Base-by-base conservation (phyloP, 352 stramenopile species). In the Pythium brachiatum region DNA sequence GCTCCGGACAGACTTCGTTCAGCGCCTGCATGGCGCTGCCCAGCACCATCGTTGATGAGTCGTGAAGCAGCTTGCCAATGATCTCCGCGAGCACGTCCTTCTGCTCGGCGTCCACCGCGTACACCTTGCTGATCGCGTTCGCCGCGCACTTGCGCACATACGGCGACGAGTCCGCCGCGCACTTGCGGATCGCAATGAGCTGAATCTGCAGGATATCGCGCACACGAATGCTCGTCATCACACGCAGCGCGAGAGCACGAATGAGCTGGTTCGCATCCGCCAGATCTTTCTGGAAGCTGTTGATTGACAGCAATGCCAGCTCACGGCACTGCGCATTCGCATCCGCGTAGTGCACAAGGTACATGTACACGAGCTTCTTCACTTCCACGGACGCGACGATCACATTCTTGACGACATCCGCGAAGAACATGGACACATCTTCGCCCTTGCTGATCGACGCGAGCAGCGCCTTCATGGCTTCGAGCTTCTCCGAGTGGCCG, bases 291-390 rank as follows among this genome's bases (percentile, higher is more conserved):
- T 99, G 97, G 83, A 99, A 99, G 50, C 85, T 94, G 77, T 99
- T 99, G 73, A 99, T 99, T 48, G 82, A 96, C 13, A 99, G 79
- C 32, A 99, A 73, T 48, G 96, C 96, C 20, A 99, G 76, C 73
- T 99, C 97, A 16, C 97, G 83, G 69, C 97, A 99, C 57, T 95
- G 90, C 26, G 86, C 79, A 70, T 98, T 96, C 53, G 83, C 80
- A 78, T 99, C 96, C 5, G 95, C 94, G 74, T 99, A 99, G 75
- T 99, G 96, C n/a, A 98, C 95, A 15, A 99, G 81, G 75, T 99
- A 99, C 79, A 99, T 99, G 79, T 99, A 99, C 23, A 99, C 96
- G 79, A 99, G 97, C 76, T 99, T 99, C 66, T 99, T 98, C n/a
- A 99, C 93, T 72, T 99, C 97, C 29, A 99, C 87, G 47, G 81